Conservation (phyloP, 305 asterid species). For the Salvia sclarea region DNA sequence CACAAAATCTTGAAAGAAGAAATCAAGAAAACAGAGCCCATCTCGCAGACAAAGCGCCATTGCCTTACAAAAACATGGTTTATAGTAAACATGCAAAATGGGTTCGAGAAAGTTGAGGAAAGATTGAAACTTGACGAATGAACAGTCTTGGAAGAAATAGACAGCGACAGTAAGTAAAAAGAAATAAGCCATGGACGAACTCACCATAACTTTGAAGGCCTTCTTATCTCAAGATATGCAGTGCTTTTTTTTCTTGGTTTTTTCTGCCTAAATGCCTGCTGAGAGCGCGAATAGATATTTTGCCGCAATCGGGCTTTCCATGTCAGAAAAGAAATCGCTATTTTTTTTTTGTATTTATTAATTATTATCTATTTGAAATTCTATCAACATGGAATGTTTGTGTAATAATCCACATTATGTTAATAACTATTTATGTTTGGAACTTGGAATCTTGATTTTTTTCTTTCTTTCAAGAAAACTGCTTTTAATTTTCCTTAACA, state of each 20-base stretch:
- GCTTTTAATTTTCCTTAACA: neutral
- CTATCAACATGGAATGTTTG: neutral
- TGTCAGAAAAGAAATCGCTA: constrained; percentile 18
- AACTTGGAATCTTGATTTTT: neutral
- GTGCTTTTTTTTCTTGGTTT: constrained; percentile 24
- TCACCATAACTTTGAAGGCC: constrained; percentile 40
- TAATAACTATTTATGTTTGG: neutral
- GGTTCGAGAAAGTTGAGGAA: constrained; percentile 25
- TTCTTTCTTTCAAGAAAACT: neutral
- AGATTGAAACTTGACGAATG: constrained; percentile 35
- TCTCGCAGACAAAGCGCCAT: constrained; percentile 2
- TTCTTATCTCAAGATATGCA: constrained; percentile 33
- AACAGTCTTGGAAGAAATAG: constrained; percentile 5
- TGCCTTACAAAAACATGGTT: constrained; percentile 6
- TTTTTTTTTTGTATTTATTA: too few species aligned
- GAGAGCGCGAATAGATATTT: constrained; percentile 30
- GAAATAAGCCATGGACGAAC: constrained; percentile 36
- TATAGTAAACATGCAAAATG: constrained; percentile 31
- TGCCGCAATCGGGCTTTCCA: constrained; percentile 23
- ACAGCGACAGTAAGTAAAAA: constrained; percentile 2
- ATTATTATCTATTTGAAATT: neutral
- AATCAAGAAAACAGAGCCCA: constrained; percentile 25
- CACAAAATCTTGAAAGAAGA: constrained; percentile 2
- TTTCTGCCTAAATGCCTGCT: constrained; percentile 28
- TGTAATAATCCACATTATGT: too few species aligned